Conservation (phyloP, 2,329 filamentous ascomycete genomes). For the Monilinia vaccinii-corymbosi region DNA sequence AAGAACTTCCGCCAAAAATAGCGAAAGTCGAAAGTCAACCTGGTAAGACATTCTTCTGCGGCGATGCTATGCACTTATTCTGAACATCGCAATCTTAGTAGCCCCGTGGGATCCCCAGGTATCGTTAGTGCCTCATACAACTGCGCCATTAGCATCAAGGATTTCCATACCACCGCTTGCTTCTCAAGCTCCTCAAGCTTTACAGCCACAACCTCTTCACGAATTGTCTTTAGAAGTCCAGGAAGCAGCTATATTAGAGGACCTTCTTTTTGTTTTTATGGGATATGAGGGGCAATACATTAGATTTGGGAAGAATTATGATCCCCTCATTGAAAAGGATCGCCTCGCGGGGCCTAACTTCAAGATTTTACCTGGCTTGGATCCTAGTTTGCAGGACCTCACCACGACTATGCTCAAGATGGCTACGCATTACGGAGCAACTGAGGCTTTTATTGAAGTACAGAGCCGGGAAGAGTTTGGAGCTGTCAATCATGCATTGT, state of each 20-base stretch:
- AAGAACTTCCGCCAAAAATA: conserved; percentile 26
- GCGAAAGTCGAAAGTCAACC: conserved; percentile 40
- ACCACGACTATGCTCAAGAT: conserved; percentile 85
- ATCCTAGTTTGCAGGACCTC: conserved; percentile 84
- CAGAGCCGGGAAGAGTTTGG: conserved; percentile 91
- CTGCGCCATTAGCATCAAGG: conserved; percentile 41
- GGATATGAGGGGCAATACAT: conserved; percentile 98
- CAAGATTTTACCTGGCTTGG: conserved; percentile 70
- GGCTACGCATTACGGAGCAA: conserved; percentile 84
- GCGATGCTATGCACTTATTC: neutral
- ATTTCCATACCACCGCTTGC: conserved; percentile 63
- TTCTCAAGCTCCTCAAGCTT: conserved; percentile 57
- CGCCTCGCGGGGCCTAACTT: conserved; percentile 75
- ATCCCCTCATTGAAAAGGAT: conserved; percentile 78
- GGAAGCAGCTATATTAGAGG: conserved; percentile 80
- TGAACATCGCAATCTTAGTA: conserved; percentile 18
- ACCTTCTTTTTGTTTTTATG: conserved; percentile 93
- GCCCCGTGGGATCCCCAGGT: conserved; percentile 72
- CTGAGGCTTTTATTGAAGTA: conserved; percentile 89
- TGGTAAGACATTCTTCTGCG: conserved; percentile 31
- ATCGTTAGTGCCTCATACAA: conserved; percentile 57
- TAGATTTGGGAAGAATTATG: conserved; percentile 72
- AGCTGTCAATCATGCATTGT: conserved; percentile 88
- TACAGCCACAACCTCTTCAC: conserved; percentile 59
- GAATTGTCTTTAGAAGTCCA: conserved; percentile 72